Percentiles rank a stretch among this genome's conserved stretches.
These are phyloP conservation scores for Aspergillus udagawae DNA, from an alignment of 2,329 filamentous ascomycete species.

Conservation along the genomic window DNA sequence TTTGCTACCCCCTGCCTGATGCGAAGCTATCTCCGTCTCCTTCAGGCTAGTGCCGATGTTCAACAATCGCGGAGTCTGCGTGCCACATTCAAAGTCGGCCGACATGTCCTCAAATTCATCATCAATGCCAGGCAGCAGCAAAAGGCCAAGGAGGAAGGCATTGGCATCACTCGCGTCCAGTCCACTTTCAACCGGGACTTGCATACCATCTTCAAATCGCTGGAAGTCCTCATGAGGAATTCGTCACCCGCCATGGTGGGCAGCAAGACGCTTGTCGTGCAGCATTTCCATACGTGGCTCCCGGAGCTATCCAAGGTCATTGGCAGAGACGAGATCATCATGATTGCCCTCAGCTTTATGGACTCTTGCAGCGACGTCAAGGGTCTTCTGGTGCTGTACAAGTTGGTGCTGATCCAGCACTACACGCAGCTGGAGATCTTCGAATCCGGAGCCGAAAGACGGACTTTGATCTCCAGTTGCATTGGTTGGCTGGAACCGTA, in stretches of 20 bases:
- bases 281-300: constrained; percentile 97
- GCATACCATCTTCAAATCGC: constrained; percentile 79
- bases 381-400: constrained; percentile 87
- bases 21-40: constrained; percentile 76
- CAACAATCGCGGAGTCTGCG: constrained; percentile 80
- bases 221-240: constrained; percentile 87
- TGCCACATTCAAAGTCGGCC: constrained; percentile 90
- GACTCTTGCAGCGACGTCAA: constrained; percentile 84
- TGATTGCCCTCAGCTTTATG: constrained; percentile 89
- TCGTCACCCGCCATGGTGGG: constrained; percentile 80
- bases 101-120: constrained; percentile 91
- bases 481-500: constrained; percentile 88
- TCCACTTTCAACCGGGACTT: constrained; percentile 79
- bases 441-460: constrained; percentile 68
- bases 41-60: constrained; percentile 77
- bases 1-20: constrained; percentile 87
- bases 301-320: constrained; percentile 78
- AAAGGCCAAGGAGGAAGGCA: constrained; percentile 79
- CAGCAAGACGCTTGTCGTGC: constrained; percentile 89
- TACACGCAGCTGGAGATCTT: constrained; percentile 82
- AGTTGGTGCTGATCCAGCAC: constrained; percentile 87
- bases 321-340: constrained; percentile 76
- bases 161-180: constrained; percentile 70
- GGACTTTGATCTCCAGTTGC: constrained; percentile 73
- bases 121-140: constrained; percentile 84